A percentile compares a stretch with the other conserved stretches of the same genome.
Conservation (phyloP, 1,284 basidiomycete species). For the Ganoderma leucocontextum region DNA sequence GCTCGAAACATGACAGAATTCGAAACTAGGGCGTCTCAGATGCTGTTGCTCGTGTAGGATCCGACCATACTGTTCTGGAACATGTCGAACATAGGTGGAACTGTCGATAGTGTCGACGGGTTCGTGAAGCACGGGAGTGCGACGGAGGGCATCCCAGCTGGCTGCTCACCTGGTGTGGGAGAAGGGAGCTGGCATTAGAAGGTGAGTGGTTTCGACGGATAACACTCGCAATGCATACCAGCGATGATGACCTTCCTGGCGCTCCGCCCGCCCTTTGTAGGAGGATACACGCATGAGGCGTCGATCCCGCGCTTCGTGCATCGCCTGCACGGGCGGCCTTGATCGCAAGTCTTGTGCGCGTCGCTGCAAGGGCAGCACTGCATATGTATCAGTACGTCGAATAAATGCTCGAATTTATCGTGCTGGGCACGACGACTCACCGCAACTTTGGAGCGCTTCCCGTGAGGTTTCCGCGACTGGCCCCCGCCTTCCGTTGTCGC, state of each 20-base stretch:
- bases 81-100: too few relatives aligned
- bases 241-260: not conserved
- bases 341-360: conserved; percentile 3
- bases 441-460: not conserved
- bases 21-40: too few relatives aligned
- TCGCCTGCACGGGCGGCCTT: not conserved
- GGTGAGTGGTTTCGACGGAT: not conserved
- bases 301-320: not conserved
- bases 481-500: not conserved
- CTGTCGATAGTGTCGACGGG: too few relatives aligned
- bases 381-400: not conserved
- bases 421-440: not conserved
- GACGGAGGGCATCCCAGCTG: not conserved
- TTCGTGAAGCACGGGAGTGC: too few relatives aligned
- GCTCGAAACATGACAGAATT: too few relatives aligned
- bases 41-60: too few relatives aligned
- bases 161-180: not conserved
- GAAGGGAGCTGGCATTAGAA: too few relatives aligned
- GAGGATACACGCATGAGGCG: conserved; percentile 27
- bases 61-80: too few relatives aligned
- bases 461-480: not conserved
- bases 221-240: not conserved
- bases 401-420: not conserved
- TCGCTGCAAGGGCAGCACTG: conserved; percentile 1
- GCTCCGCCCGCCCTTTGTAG: not conserved